Conservation (phyloP, 768 basidiomycete genomes). For the Cystobasidium onofrii region DNA sequence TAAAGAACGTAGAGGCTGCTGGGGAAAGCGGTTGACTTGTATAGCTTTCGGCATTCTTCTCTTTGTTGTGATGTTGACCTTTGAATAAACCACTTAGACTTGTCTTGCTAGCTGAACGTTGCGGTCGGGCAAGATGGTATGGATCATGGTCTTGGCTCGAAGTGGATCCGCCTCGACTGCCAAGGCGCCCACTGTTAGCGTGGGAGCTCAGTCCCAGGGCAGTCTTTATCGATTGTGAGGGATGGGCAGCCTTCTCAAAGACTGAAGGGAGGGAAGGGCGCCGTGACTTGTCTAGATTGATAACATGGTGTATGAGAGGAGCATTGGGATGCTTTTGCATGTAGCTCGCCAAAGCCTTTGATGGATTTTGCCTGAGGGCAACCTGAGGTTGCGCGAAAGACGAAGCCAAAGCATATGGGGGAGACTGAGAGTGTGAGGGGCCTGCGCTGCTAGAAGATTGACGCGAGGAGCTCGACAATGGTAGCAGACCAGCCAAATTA, state of each 20-base stretch:
- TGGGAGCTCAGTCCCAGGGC: constrained; percentile 40
- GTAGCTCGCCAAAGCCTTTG: not conserved
- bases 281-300: constrained; percentile 29
- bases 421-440: not conserved
- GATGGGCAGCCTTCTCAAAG: constrained; percentile 48
- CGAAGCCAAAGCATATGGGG: not conserved
- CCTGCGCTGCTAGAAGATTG: not conserved
- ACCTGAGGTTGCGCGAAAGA: not conserved
- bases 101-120: constrained; percentile 13
- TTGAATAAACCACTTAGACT: constrained; percentile 10
- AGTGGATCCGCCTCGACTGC: constrained; percentile 3
- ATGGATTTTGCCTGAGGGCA: constrained; percentile 14
- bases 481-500: not conserved
- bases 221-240: constrained; percentile 42
- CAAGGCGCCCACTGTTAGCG: not conserved
- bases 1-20: constrained; percentile 26
- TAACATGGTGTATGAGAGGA: constrained; percentile 24
- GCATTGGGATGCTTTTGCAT: constrained; percentile 1
- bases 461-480: not conserved
- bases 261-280: constrained; percentile 49
- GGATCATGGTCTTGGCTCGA: constrained; percentile 21
- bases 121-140: constrained; percentile 8
- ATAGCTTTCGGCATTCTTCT: not conserved
- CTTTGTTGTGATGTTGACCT: not conserved
- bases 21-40: constrained; percentile 22